These are phyloP conservation scores for Scenedesmus sp. DNA, from an alignment of 163 green algal species.

Conservation along the genomic window DNA sequence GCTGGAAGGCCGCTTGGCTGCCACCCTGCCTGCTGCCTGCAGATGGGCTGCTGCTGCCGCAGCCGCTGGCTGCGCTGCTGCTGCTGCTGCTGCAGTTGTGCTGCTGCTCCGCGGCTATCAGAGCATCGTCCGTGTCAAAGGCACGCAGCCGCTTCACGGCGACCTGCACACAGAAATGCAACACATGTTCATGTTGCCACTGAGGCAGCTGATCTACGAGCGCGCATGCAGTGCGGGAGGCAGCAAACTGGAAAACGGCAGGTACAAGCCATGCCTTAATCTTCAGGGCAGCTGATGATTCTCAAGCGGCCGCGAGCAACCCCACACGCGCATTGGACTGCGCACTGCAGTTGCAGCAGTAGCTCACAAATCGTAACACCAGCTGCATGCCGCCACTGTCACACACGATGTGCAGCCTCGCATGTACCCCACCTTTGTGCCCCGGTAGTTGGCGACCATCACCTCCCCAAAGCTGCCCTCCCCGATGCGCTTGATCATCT, in stretches of 20 bases:
- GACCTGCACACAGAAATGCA: slow-evolving; percentile 41
- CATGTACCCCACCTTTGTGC: slow-evolving; percentile 61
- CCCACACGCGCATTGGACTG: no score
- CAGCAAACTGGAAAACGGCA: no score
- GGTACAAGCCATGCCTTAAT: no score
- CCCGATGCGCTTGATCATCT: slow-evolving; percentile 65
- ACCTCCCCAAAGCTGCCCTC: slow-evolving; percentile 78
- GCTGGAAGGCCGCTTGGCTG: slow-evolving; percentile 62
- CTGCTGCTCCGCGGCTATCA: neutral
- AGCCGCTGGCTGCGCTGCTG: neutral
- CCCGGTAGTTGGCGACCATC: slow-evolving; percentile 67
- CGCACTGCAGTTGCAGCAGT: neutral
- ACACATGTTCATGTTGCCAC: neutral
- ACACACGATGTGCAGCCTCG: neutral
- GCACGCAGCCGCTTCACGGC: slow-evolving; percentile 72
- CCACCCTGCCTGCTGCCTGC: neutral
- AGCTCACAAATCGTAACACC: neutral
- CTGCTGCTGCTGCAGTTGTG: neutral
- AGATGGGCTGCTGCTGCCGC: neutral
- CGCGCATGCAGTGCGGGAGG: neutral
- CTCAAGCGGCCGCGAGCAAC: no score
- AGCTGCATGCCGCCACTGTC: neutral
- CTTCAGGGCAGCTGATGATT: no score
- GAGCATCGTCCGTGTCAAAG: slow-evolving; percentile 53
- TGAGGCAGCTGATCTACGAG: neutral